phyloP scores from a whole-genome alignment of 1,284 basidiomycete genomes.

The Ceratobasidium sp. region DNA sequence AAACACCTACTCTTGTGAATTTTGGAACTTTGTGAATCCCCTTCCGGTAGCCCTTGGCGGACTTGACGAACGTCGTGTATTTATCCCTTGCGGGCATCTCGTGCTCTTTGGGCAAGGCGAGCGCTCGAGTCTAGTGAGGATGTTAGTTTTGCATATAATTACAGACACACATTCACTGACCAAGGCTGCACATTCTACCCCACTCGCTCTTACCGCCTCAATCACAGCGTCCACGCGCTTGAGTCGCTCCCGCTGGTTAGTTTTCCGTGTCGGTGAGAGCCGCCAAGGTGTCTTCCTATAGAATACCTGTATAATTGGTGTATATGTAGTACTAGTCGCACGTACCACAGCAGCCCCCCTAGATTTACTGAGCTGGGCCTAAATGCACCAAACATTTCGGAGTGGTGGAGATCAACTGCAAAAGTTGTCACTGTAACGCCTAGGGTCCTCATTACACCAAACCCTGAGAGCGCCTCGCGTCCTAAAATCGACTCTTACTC shows the following conservation, averaged over 20 bases:
- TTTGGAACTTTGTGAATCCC: slow-evolving; percentile 96
- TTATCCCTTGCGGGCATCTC: slow-evolving; percentile 92
- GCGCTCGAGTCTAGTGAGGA: slow-evolving; percentile 60
- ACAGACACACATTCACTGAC: slow-evolving; percentile 55
- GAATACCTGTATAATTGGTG: neutral
- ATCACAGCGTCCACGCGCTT: slow-evolving; percentile 95
- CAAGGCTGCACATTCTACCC: slow-evolving; percentile 76
- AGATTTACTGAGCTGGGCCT: slow-evolving; percentile 67
- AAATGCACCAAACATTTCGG: slow-evolving; percentile 77
- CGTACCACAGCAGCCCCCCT: slow-evolving; percentile 80
- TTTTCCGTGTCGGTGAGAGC: slow-evolving; percentile 88
- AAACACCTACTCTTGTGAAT: slow-evolving; percentile 79
- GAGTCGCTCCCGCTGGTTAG: slow-evolving; percentile 85
- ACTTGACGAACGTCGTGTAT: slow-evolving; percentile 88
- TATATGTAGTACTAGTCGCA: slow-evolving; percentile 35
- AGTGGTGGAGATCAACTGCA: neutral
- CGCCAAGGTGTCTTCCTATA: slow-evolving; percentile 94
- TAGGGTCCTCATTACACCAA: neutral
- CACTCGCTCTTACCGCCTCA: slow-evolving; percentile 80
- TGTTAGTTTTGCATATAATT: neutral
- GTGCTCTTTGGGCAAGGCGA: slow-evolving; percentile 84
- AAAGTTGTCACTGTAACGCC: slow-evolving; percentile 29
- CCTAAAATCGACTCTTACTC: slow-evolving; percentile 36
- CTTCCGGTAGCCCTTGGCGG: slow-evolving; percentile 81
- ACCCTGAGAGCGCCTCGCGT: slow-evolving; percentile 38